These are phyloP conservation scores for Aspergillus sp. DNA, from an alignment of 2,329 filamentous ascomycete genomes.

Conservation along the genomic window DNA sequence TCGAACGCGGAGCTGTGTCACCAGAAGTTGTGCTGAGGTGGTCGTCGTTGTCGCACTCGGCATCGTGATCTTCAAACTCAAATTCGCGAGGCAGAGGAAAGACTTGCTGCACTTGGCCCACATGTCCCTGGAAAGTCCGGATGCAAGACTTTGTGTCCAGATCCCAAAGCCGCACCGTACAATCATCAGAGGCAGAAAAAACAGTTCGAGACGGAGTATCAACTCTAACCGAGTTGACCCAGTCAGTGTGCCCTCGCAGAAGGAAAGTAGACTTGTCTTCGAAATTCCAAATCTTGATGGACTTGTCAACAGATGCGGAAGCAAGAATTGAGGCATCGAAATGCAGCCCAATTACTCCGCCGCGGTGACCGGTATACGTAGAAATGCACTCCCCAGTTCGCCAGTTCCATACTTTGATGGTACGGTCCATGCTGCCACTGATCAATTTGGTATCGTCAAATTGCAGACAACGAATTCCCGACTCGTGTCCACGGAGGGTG, in stretches of 20 bases:
- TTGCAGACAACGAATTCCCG: conserved; percentile 82
- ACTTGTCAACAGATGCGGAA: conserved; percentile 85
- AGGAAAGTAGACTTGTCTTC: conserved; percentile 76
- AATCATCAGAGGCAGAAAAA: conserved; percentile 91
- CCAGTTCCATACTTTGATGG: conserved; percentile 96
- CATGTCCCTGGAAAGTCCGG: conserved; percentile 77
- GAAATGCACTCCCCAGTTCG: conserved; percentile 82
- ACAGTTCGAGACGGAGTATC: conserved; percentile 80
- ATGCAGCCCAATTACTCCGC: conserved; percentile 83
- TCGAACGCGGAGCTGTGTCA: conserved; percentile 27
- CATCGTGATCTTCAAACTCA: conserved; percentile 74
- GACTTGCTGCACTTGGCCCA: conserved; percentile 93
- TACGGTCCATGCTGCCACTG: conserved; percentile 83
- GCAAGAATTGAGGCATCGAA: conserved; percentile 82
- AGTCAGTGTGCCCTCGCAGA: conserved; percentile 83
- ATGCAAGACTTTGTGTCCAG: conserved; percentile 80
- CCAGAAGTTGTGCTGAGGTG: conserved; percentile 40
- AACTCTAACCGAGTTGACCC: conserved; percentile 94
- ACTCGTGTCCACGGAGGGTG: conserved; percentile 79
- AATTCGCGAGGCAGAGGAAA: conserved; percentile 82
- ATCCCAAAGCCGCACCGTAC: conserved; percentile 89
- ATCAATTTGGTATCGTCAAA: conserved; percentile 92
- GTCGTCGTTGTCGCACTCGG: conserved; percentile 58
- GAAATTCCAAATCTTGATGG: conserved; percentile 91
- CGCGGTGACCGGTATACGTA: conserved; percentile 74